Evolutionary conservation across 1,139 yeast species (phyloP).

Genomic region (Yamadazyma membranifaciens): DNA sequence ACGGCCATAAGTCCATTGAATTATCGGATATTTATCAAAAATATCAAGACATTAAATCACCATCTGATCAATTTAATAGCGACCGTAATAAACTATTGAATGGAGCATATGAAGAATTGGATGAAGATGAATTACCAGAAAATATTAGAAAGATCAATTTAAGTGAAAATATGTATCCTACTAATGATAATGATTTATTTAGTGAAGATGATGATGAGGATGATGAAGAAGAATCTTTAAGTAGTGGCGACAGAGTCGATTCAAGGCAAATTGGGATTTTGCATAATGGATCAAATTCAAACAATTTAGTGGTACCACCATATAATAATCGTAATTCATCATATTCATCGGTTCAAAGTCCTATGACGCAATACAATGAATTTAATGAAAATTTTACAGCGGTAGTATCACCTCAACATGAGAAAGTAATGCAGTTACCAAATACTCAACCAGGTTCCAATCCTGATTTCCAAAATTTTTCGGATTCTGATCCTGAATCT

Average conservation of each 20-base stretch:
- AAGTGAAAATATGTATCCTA: constrained; percentile 35
- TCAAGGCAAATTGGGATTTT: constrained; percentile 26
- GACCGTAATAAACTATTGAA: constrained; percentile 33
- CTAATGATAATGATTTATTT: constrained; percentile 37
- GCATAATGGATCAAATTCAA: constrained; percentile 11
- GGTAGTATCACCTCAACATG: constrained; percentile 13
- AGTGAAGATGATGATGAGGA: constrained; percentile 34
- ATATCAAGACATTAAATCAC: constrained; percentile 41
- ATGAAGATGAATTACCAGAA: constrained; percentile 36
- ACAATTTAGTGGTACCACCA: constrained; percentile 25
- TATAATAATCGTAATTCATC: constrained; percentile 32
- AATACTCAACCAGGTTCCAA: constrained; percentile 19
- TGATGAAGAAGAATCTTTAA: constrained; percentile 13
- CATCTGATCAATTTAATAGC: constrained; percentile 39
- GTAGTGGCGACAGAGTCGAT: constrained; percentile 25
- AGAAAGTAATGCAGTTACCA: constrained; percentile 16
- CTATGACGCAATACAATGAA: constrained; percentile 55
- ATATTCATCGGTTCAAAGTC: constrained; percentile 44
- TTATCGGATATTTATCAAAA: constrained; percentile 47
- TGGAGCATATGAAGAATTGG: constrained; percentile 36
- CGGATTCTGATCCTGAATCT: constrained; percentile 8
- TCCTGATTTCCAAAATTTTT: constrained; percentile 3
- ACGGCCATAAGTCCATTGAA: constrained; percentile 36
- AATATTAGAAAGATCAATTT: constrained; percentile 29
- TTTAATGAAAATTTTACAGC: constrained; percentile 46